Evolutionary conservation across 768 basidiomycete species (phyloP).

Genomic region (Boletus eberwhitei): DNA sequence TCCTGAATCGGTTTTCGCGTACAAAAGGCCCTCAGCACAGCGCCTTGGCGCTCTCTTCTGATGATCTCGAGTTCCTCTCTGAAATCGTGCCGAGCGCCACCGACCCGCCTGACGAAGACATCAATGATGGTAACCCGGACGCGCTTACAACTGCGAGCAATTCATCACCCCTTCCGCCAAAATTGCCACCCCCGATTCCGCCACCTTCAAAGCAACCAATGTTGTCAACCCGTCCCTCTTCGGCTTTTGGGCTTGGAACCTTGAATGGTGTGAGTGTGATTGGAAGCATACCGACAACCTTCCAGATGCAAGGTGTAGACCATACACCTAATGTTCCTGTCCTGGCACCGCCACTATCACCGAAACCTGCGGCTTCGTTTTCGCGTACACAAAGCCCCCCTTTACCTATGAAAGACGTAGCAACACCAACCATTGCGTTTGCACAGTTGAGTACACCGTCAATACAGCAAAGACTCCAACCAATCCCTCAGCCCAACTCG

Average conservation of each 20-base stretch:
- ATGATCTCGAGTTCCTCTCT: slow-evolving; percentile 80
- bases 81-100: slow-evolving; percentile 57
- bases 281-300: background rate
- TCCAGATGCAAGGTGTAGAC: slow-evolving; percentile 1
- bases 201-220: slow-evolving; percentile 32
- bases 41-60: slow-evolving; percentile 68
- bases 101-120: slow-evolving; percentile 38
- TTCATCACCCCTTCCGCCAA: slow-evolving; percentile 40
- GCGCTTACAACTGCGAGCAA: slow-evolving; percentile 41
- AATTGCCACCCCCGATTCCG: slow-evolving; percentile 47
- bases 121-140: slow-evolving; percentile 33
- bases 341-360: slow-evolving; percentile 26
- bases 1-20: slow-evolving; percentile 73
- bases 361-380: slow-evolving; percentile 28
- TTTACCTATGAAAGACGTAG: background rate
- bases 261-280: background rate
- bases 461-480: slow-evolving; percentile 13
- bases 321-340: slow-evolving; percentile 9
- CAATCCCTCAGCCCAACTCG: slow-evolving; percentile 18
- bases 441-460: slow-evolving; percentile 3
- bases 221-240: slow-evolving; percentile 12
- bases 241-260: slow-evolving; percentile 1
- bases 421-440: background rate
- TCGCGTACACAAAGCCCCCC: slow-evolving; percentile 15
- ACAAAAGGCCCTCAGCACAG: slow-evolving; percentile 39